Evolutionary conservation across 495 filamentous ascomycete species (phyloP).

Genomic region (Hyaloscypha finlandica): DNA sequence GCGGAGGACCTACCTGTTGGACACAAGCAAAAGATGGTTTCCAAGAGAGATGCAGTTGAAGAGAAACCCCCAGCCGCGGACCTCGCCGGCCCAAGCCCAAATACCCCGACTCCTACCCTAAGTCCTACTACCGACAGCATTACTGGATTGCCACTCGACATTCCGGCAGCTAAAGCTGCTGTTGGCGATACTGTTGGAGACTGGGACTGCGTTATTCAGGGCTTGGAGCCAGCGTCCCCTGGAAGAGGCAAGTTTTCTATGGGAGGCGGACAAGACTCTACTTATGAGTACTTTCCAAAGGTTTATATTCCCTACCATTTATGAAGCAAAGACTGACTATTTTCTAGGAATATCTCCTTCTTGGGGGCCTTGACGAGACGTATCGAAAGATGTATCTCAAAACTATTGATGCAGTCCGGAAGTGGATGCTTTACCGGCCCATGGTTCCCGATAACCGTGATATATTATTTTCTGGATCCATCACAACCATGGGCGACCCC

Average conservation of each 20-base stretch:
- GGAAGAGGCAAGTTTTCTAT: slow-evolving; percentile 61
- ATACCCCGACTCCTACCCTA: background rate
- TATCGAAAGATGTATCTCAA: slow-evolving; percentile 82
- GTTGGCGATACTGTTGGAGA: slow-evolving; percentile 24
- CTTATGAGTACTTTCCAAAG: slow-evolving; percentile 95
- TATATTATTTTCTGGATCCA: slow-evolving; percentile 70
- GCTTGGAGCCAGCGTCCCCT: slow-evolving; percentile 43
- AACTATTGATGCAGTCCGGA: slow-evolving; percentile 66
- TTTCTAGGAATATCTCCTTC: slow-evolving; percentile 59
- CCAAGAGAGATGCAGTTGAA: slow-evolving; percentile 16
- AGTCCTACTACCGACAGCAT: slow-evolving; percentile 10
- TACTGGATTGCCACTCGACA: slow-evolving; percentile 22
- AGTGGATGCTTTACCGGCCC: slow-evolving; percentile 80
- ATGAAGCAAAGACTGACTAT: slow-evolving; percentile 4
- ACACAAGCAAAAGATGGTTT: slow-evolving; percentile 17
- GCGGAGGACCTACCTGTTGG: background rate
- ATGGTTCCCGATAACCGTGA: slow-evolving; percentile 77
- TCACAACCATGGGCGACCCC: slow-evolving; percentile 41
- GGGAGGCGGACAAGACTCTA: slow-evolving; percentile 84
- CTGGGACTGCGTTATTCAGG: slow-evolving; percentile 57
- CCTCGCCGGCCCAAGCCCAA: background rate
- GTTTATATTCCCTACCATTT: slow-evolving; percentile 4
- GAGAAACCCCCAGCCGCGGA: background rate
- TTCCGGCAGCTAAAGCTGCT: slow-evolving; percentile 13
- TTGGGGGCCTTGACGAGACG: slow-evolving; percentile 80